Conservation (phyloP, 352 stramenopile species). For the Globisporangium uncinulatum region DNA sequence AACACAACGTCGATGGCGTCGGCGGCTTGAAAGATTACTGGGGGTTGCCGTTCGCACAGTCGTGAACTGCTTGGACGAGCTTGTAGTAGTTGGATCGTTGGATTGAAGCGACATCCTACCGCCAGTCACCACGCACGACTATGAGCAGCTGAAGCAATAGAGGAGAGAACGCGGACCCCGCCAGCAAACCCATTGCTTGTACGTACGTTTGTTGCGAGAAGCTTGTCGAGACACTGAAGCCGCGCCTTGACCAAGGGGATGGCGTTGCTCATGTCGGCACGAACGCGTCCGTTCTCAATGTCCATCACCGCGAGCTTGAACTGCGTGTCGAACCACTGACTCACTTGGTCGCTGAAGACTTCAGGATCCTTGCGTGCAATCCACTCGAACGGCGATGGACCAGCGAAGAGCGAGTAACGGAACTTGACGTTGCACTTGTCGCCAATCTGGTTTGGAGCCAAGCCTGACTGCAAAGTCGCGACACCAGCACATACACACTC, state of each 20-base stretch:
- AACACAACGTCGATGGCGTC: too few relatives aligned
- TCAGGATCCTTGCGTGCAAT: conserved; percentile 12
- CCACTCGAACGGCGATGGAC: conserved; percentile 31
- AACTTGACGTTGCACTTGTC: conserved; percentile 40
- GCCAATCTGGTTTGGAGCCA: conserved; percentile 12
- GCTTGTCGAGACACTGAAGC: background rate
- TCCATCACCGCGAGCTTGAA: background rate
- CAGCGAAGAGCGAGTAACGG: conserved; percentile 38
- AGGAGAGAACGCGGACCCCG: too few relatives aligned
- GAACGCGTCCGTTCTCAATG: background rate
- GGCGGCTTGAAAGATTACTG: too few relatives aligned
- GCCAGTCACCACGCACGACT: too few relatives aligned
- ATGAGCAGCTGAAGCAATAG: too few relatives aligned
- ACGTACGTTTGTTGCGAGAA: background rate
- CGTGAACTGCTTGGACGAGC: background rate
- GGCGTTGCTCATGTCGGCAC: background rate
- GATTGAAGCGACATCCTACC: background rate
- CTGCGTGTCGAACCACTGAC: conserved; percentile 4
- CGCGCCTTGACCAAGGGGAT: background rate
- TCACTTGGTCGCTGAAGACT: background rate
- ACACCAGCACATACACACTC: background rate
- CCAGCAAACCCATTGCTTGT: background rate
- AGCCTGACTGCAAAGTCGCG: background rate
- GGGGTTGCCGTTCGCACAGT: background rate
- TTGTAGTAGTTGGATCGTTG: background rate